Base-by-base conservation (phyloP, 2,329 filamentous ascomycete species). In the Neofusicoccum ribis region DNA sequence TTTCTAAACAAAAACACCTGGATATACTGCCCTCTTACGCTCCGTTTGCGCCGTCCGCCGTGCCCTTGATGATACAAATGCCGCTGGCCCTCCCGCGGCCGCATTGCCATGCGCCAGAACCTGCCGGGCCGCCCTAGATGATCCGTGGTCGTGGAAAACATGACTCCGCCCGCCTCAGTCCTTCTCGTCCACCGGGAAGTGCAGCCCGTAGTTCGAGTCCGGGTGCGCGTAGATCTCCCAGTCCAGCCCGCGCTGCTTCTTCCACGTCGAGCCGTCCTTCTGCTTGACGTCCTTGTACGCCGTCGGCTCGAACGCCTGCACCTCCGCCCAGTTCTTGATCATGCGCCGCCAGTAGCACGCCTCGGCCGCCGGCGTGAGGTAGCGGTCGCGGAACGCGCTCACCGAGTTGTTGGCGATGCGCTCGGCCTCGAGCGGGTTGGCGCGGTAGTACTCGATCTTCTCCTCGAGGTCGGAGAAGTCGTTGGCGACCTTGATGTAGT, bases 291-390 rank as follows among this genome's bases (percentile, higher is more conserved):
- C 50, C n/a, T 31, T 39, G 41, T 56, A 64, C 23, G 44, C n/a
- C 11, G 31, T 20, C 39, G 61, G 61, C 49, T 64, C 17, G 41
- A 56, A 64, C 39, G 41, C 61, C 39, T 56, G 61, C 27, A 64
- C 61, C 15, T 37, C 34, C 27, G 61, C 61, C 49, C 50, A 64
- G 4, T 44, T 36, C 11, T 31, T 36, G 27, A 84, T 74, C 66
- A 85, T 69, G 50, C 80, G 76, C 8, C 84, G 77, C 84, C 84
- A 86, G 68, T 86, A 86, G 67, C 84, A 86, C 3, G 81, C 79
- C 71, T 86, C 82, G 2, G 84, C 83, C 3, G 83, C 82, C 1
- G 83, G 82, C 2, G 83, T 85, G 39, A 86, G 72, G 69, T 85
- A 86, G 5, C 82, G 74, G 68, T 86, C 83, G 3, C 83, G 78